A percentile compares a stretch with the other conserved stretches of the same genome.
Conservation (phyloP, 306 rosid species). For the Fagus sylvatica region DNA sequence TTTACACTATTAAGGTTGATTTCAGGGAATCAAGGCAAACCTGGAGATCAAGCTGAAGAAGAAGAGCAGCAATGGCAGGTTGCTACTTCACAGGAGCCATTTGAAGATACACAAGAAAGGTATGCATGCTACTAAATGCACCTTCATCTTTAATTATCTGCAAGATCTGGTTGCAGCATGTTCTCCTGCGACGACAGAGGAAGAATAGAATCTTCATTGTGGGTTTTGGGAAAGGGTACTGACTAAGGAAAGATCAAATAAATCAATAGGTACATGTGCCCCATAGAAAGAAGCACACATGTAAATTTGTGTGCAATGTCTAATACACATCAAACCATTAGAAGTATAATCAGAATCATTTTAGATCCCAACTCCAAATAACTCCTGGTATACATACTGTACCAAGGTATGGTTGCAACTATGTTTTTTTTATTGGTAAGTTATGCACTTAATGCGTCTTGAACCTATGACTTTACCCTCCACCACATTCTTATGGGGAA, state of each 20-base stretch:
- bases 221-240: constrained; percentile 2
- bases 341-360: too few species aligned
- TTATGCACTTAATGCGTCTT: not conserved
- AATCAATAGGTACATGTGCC: not conserved
- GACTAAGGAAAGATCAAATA: not conserved
- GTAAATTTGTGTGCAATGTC: too few species aligned
- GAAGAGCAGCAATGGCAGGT: constrained; percentile 71
- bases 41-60: constrained; percentile 96
- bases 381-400: too few species aligned
- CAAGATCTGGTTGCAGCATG: constrained; percentile 63
- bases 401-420: too few species aligned
- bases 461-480: not conserved
- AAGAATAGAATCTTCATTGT: constrained; percentile 5
- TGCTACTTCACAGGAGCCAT: constrained; percentile 92
- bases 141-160: constrained; percentile 85
- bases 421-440: not conserved
- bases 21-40: constrained; percentile 41
- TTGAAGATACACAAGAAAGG: constrained; percentile 85
- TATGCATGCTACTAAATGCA: constrained; percentile 87
- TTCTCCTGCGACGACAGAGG: constrained; percentile 53
- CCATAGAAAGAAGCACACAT: not conserved
- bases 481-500: not conserved
- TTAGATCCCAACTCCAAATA: too few species aligned
- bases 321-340: too few species aligned
- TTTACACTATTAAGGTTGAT: constrained; percentile 5